Base-by-base conservation (phyloP, 371 early-diverging fungal genomes). In the Syncephalastrum contaminatum region DNA sequence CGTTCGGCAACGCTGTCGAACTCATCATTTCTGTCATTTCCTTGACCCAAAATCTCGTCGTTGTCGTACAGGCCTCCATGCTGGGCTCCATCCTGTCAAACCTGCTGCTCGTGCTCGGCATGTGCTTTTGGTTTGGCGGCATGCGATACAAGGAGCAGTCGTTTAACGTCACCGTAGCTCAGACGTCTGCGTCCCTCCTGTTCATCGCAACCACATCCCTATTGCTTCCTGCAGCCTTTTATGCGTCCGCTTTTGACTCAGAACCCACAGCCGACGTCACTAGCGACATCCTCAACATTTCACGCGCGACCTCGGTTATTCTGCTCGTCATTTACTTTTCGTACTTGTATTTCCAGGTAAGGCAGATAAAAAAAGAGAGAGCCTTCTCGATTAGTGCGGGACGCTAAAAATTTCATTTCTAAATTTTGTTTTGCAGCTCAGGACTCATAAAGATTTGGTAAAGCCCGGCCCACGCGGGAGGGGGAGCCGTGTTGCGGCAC, bases 41-140 rank as follows among this genome's bases (percentile, higher is more conserved):
- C 0, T 69, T 96, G 27, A 77, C 77, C 0, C 69, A 88, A 51
- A 88, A 88, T 48, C 70, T 92, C 47, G 73, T 94, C 3, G 64
- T 72, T 2, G 91, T 96, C 13, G 94, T 94, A 41, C 92, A 94
- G 66, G 85, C 92, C 0, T 90, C 92, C n/a, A 77, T 94, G 62
- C 67, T 94, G 0, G 94, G 94, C 4, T 92, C 92, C 5, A 88
- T 93, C 22, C 73, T 94, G n/a, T 91, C 92, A 54, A 94, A 94
- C 71, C 61, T 94, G 27, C 73, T 93, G 13, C 69, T 94, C 36
- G 89, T 87, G 1, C 61, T 85, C 1, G 92, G 92, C 42, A 80
- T 89, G 70, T 90, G 90, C 59, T 92, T 93, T 70, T 72, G 90
- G 62, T 75, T 77, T 36, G 95, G 95, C 27, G 94, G 95, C 1